Base-by-base conservation (phyloP, 345 rosid genomes). In the Nephelium lappaceum region DNA sequence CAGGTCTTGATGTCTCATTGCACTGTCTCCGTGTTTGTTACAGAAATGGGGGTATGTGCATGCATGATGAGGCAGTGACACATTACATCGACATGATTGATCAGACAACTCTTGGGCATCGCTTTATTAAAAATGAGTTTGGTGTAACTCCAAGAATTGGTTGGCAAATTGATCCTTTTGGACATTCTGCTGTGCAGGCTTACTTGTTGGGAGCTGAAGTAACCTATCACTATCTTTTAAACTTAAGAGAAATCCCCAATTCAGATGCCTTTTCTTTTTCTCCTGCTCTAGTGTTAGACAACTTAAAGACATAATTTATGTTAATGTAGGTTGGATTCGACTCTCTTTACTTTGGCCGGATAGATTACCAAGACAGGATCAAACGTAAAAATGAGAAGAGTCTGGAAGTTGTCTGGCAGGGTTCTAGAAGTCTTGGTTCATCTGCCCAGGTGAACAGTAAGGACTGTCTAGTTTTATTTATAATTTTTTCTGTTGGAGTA, bases 111-210 rank as follows among this genome's bases (percentile, higher is more conserved):
- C 97, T 96, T 25, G 99, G 99, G 61, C 99, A 96, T 83, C 87
- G 86, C 42, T 94, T 91, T 73, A 91, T 96, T 63, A 83, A 87
- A 84, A 84, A 86, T 64, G 97, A 91, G 85, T 94, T 95, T 81
- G 92, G 89, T 74, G 84, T 93, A 80, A 91, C 94, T 79, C 99
- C 99, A 14, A 93, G 98, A 85, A 91, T 92, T 82, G 98, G 99
- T 81, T 96, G 99, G 99, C 99, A 96, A 85, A 94, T 96, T 70
- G 99, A 96, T 67, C 99, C 99, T 21, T 96, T 96, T 86, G 99
- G 99, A 75, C 99, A 96, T 88, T 94, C 99, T 83, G 98, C 97
- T 0, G 99, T 91, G 77, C 98, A 96, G 84, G 99, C 98, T 73
- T 96, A 94, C 85, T 87, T 94, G 86, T 86, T 96, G 82, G 95